A percentile compares a stretch with the other conserved stretches of the same genome.
These are phyloP conservation scores for Phytophthora litchii DNA, from an alignment of 352 stramenopile genomes.

Conservation along the genomic window DNA sequence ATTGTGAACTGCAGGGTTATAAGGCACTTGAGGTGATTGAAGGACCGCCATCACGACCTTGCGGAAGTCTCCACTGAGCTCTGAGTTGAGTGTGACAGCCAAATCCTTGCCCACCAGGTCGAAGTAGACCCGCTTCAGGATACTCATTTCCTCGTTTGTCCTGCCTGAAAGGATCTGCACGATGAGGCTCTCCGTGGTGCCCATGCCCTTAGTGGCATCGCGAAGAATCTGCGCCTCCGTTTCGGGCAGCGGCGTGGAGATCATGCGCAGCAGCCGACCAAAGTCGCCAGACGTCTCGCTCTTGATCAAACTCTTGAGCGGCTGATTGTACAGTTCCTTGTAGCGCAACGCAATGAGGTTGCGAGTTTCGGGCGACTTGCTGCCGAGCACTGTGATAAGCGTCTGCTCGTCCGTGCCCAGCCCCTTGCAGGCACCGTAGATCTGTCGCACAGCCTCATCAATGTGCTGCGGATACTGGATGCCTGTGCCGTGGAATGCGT, in stretches of 20 bases:
- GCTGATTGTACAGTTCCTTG: slow-evolving; percentile 66
- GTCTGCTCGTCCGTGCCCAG: slow-evolving; percentile 79
- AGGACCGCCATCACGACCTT: slow-evolving; percentile 79
- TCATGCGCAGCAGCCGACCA: slow-evolving; percentile 69
- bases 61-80: slow-evolving; percentile 78
- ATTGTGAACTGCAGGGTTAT: slow-evolving; percentile 71
- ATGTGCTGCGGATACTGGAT: slow-evolving; percentile 56
- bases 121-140: slow-evolving; percentile 84
- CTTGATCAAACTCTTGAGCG: slow-evolving; percentile 61
- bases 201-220: slow-evolving; percentile 74
- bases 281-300: slow-evolving; percentile 83
- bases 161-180: slow-evolving; percentile 71
- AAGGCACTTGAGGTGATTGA: slow-evolving; percentile 52
- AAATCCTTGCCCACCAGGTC: slow-evolving; percentile 72
- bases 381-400: slow-evolving; percentile 69
- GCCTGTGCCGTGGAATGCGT: slow-evolving; percentile 54
- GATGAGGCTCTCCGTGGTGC: slow-evolving; percentile 74
- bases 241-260: slow-evolving; percentile 72
- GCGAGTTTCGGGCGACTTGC: slow-evolving; percentile 70
- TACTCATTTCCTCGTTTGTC: slow-evolving; percentile 81
- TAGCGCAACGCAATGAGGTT: slow-evolving; percentile 76
- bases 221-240: slow-evolving; percentile 72
- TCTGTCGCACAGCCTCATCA: slow-evolving; percentile 72
- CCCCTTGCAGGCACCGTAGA: slow-evolving; percentile 67
- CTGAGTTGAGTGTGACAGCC: slow-evolving; percentile 61